Conservation (phyloP, 495 filamentous ascomycete genomes). For the Neurospora sp. region DNA sequence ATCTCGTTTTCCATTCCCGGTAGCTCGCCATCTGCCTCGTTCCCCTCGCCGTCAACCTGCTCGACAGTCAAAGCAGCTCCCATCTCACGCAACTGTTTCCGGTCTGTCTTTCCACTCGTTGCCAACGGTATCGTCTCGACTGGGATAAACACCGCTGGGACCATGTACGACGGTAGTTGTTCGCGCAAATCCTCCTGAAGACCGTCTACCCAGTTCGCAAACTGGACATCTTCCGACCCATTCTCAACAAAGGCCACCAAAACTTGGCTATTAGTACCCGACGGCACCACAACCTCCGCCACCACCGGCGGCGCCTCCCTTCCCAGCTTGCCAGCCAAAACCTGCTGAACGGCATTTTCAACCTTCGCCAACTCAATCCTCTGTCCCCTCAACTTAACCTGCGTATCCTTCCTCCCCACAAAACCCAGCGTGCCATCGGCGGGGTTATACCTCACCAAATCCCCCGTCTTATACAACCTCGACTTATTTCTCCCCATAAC, state of each 20-base stretch:
- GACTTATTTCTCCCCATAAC: neutral
- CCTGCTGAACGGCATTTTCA: conserved; percentile 7
- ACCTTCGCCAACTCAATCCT: conserved; percentile 32
- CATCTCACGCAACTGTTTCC: neutral
- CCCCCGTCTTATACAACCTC: conserved; percentile 40
- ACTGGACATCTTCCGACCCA: neutral
- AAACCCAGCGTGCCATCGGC: conserved; percentile 21
- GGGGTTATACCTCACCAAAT: conserved; percentile 41
- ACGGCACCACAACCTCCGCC: conserved; percentile 22
- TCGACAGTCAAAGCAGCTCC: no score
- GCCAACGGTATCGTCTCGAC: conserved; percentile 39
- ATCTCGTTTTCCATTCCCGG: no score
- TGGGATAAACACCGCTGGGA: conserved; percentile 47
- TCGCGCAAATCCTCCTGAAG: neutral
- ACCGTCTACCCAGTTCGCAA: neutral
- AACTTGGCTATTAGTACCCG: conserved; percentile 2
- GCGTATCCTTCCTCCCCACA: conserved; percentile 29
- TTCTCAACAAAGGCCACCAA: neutral
- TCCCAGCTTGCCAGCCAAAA: conserved; percentile 3
- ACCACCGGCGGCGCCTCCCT: conserved; percentile 9
- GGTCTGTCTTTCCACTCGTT: conserved; percentile 44
- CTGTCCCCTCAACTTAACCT: conserved; percentile 31
- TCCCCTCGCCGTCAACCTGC: no score
- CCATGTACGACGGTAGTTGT: conserved; percentile 38
- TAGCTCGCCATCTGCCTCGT: no score